Evolutionary conservation across 805 yeast species (phyloP).

Genomic region (Wickerhamiella domercqiae): DNA sequence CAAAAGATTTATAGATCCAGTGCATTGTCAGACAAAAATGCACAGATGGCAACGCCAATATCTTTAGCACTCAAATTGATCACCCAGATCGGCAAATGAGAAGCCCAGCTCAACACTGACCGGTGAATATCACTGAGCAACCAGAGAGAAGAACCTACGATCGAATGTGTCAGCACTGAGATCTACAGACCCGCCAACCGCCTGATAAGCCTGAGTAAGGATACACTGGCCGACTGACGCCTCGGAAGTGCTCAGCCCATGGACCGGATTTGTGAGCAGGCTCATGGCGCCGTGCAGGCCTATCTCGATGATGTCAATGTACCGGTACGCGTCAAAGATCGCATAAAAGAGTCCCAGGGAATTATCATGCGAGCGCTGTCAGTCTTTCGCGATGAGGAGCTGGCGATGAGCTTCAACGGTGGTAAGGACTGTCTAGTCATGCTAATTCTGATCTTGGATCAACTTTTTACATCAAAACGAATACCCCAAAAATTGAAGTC

Average conservation of each 20-base stretch:
- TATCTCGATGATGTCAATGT: conserved; percentile 5
- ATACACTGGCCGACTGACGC: too few relatives aligned
- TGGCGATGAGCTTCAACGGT: conserved; percentile 79
- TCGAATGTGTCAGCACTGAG: too few relatives aligned
- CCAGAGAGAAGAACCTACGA: too few relatives aligned
- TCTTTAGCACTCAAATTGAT: too few relatives aligned
- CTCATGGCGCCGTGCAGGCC: conserved; percentile 1
- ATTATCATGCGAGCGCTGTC: conserved; percentile 20
- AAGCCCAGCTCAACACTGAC: too few relatives aligned
- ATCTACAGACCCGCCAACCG: too few relatives aligned
- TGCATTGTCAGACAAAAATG: conserved; percentile 3
- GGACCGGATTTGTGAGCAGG: conserved; percentile 1
- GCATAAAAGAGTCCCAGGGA: conserved; percentile 16
- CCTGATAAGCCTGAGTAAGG: too few relatives aligned
- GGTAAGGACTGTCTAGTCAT: conserved; percentile 94
- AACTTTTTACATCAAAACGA: conserved; percentile 20
- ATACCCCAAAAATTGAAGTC: conserved; percentile 24
- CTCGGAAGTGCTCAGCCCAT: too few relatives aligned
- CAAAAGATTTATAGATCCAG: not conserved
- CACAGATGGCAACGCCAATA: too few relatives aligned
- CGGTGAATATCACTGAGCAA: too few relatives aligned
- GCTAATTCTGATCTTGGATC: conserved; percentile 58
- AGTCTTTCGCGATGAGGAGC: conserved; percentile 12
- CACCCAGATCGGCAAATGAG: too few relatives aligned
- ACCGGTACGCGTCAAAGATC: conserved; percentile 13